These are phyloP conservation scores for Salvia splendens DNA, from an alignment of 257 asterid genomes.

Conservation along the genomic window DNA sequence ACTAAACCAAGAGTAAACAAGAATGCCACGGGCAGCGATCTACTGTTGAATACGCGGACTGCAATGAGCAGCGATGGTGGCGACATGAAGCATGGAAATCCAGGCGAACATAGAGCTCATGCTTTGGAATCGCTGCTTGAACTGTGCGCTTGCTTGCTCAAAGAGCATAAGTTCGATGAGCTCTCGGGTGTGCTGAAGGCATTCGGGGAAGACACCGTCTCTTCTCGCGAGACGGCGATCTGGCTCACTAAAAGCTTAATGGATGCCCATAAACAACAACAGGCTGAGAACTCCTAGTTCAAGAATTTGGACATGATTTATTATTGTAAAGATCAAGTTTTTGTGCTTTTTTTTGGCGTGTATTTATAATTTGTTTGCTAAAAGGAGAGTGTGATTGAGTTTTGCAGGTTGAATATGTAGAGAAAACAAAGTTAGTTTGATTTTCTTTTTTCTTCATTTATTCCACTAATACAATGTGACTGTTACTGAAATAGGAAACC, in stretches of 20 bases:
- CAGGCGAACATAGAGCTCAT: constrained; percentile 65
- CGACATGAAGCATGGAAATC: constrained; percentile 27
- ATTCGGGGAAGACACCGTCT: constrained; percentile 80
- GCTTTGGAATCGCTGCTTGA: constrained; percentile 94
- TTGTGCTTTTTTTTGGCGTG: constrained; percentile 24
- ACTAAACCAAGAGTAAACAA: constrained; percentile 26
- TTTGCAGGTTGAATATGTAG: constrained; percentile 24
- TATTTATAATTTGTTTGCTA: constrained; percentile 28
- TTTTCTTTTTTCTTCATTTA: not conserved
- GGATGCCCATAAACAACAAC: constrained; percentile 56
- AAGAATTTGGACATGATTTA: constrained; percentile 8
- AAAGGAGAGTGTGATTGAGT: not conserved
- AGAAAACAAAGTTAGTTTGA: constrained; percentile 16
- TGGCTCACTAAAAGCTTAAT: constrained; percentile 86
- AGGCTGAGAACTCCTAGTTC: constrained; percentile 50
- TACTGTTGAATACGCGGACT: constrained; percentile 33
- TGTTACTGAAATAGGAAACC: not conserved
- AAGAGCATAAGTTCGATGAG: constrained; percentile 89
- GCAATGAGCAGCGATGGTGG: constrained; percentile 23
- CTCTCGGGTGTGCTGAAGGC: constrained; percentile 86
- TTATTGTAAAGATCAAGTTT: constrained; percentile 29
- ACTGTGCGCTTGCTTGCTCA: constrained; percentile 78
- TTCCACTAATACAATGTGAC: not conserved
- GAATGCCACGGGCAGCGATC: constrained; percentile 38
- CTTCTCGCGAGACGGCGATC: constrained; percentile 95